Evolutionary conservation across 2,329 filamentous ascomycete genomes (phyloP), one percentile per base, ranked within the genome.

Genomic region (Xylariaceae sp.): DNA sequence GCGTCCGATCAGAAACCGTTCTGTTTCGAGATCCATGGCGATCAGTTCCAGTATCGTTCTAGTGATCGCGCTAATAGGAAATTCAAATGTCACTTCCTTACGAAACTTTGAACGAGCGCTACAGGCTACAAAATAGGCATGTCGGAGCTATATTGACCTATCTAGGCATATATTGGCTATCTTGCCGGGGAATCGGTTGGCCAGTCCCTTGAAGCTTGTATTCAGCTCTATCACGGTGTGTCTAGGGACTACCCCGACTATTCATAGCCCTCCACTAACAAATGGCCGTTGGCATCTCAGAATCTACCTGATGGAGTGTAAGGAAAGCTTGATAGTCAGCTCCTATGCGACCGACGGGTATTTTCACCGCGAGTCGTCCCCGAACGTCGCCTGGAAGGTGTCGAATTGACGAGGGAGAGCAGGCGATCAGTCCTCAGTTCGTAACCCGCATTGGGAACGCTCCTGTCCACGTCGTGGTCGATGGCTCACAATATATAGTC

Each of bases 51-150:
- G 76, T 83, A 86, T 61, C 80, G 91, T 10, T 85, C 92, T 2
- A 84, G 87, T 15, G 92, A 97, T 68, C 78, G 94, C 19, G 89
- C 91, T 46, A 95, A 88, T 64, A 90, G 84, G 73, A 97, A 96
- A 74, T 95, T 95, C 72, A 96, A 94, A 72, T 79, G 83, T 67
- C 91, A 92, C 68, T 90, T 89, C 65, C 76, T 91, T 58, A 79
- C 84, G 46, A 84, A 88, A 60, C 70, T 95, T 13, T 95, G 47
- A 58, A 39, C 2, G 9, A 3, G 6, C 3, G 12, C 8, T 5
- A 6, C 13, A 13, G 15, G 41, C 2, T 5, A 41, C 18, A 41
- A 10, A 9, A 48, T 2, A 49, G 13, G 21, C 6, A 34, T 5
- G 8, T 7, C 13, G 46, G 19, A n/a, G 30, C 3, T 16, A 41